A percentile compares a stretch with the other conserved stretches of the same genome.
Conservation (phyloP, 805 yeast species). For the Torulaspora gathmanii region DNA sequence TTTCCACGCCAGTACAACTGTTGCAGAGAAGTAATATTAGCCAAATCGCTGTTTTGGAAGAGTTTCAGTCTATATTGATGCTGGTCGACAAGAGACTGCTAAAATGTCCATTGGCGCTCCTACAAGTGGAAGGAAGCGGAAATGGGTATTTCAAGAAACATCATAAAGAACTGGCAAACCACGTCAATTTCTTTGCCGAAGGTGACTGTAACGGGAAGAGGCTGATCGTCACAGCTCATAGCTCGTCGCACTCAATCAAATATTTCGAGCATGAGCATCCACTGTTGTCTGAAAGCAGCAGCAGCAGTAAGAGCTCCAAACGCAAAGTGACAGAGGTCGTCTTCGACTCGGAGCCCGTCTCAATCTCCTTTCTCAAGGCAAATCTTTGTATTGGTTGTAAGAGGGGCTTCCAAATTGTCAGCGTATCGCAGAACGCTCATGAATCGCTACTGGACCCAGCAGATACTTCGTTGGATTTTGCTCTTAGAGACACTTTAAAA, state of each 20-base stretch:
- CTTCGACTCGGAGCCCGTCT: constrained; percentile 85
- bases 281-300: constrained; percentile 33
- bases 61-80: constrained; percentile 75
- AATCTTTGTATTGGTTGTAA: constrained; percentile 93
- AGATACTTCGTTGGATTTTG: constrained; percentile 94
- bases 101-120: constrained; percentile 72
- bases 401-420: constrained; percentile 92
- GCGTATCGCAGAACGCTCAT: constrained; percentile 74
- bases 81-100: constrained; percentile 76
- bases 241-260: constrained; percentile 73
- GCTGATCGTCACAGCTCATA: constrained; percentile 82
- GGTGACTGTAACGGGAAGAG: constrained; percentile 89
- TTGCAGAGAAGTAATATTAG: constrained; percentile 72
- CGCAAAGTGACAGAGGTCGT: constrained; percentile 67
- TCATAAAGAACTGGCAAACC: constrained; percentile 77
- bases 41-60: constrained; percentile 88
- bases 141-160: constrained; percentile 49
- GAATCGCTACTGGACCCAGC: constrained; percentile 96
- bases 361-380: constrained; percentile 83
- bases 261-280: constrained; percentile 90
- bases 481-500: constrained; percentile 60
- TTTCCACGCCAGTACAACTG: constrained; percentile 69
- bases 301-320: constrained; percentile 58
- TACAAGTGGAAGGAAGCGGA: constrained; percentile 36
- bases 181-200: constrained; percentile 83